These are phyloP conservation scores for Saccharomycopsis capsularis DNA, from an alignment of 805 yeast genomes.

Conservation along the genomic window DNA sequence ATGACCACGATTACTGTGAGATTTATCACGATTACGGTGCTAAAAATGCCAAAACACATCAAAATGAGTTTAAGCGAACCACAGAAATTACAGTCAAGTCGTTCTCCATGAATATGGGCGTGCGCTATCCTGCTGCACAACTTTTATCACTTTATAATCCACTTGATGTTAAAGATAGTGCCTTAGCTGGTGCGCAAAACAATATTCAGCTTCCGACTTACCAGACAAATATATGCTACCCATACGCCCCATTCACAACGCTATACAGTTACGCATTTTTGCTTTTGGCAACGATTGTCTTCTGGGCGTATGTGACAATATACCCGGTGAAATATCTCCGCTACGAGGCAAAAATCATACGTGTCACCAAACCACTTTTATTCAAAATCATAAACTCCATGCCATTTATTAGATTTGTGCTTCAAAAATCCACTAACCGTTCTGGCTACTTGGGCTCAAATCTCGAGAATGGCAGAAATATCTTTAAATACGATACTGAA, in stretches of 20 bases:
- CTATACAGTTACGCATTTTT: conserved; percentile 13
- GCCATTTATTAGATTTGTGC: background rate
- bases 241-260: conserved; percentile 17
- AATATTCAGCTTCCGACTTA: conserved; percentile 25
- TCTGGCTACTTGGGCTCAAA: no score
- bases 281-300: conserved; percentile 3
- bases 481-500: no score
- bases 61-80: conserved; percentile 25
- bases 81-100: conserved; percentile 87
- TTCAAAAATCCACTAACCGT: no score
- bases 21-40: conserved; percentile 42
- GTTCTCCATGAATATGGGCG: conserved; percentile 90
- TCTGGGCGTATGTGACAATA: conserved; percentile 1
- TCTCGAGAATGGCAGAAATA: no score
- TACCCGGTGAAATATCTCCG: background rate
- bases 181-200: no score
- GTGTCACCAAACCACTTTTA: background rate
- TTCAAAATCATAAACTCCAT: background rate
- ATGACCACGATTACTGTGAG: conserved; percentile 95
- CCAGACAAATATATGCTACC: conserved; percentile 45
- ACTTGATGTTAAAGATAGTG: conserved; percentile 20
- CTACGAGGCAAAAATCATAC: background rate
- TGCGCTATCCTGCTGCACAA: conserved; percentile 79
- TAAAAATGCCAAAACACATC: conserved; percentile 17
- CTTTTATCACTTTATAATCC: conserved; percentile 60